A percentile compares a stretch with the other conserved stretches of the same genome.
phyloP scores from a whole-genome alignment of 345 rosid genomes.

The Melastoma malabathricum region DNA sequence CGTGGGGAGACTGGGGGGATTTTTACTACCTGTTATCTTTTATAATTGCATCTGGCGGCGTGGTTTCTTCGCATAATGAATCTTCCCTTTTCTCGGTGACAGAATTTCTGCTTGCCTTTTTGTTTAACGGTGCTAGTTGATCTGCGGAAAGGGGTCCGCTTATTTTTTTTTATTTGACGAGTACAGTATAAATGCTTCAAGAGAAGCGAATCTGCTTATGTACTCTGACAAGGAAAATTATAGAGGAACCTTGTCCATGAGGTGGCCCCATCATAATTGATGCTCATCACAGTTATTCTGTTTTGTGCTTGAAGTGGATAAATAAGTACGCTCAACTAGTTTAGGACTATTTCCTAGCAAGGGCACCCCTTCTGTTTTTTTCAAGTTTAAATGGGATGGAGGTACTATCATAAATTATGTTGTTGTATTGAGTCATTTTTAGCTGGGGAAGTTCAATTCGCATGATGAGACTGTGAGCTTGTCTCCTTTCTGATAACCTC shows the following conservation, averaged over 20 bases:
- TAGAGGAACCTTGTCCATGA: conserved; percentile 1
- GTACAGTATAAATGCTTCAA: conserved; percentile 8
- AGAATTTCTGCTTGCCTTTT: conserved; percentile 2
- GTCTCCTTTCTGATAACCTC: too few species aligned
- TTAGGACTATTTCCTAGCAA: too few species aligned
- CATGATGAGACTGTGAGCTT: neutral
- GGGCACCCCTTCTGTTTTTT: too few species aligned
- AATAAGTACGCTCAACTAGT: too few species aligned
- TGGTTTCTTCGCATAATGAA: conserved; percentile 43
- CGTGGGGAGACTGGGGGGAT: conserved; percentile 29
- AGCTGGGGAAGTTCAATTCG: neutral
- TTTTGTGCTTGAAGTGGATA: too few species aligned
- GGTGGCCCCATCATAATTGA: neutral
- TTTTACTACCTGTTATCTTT: conserved; percentile 10
- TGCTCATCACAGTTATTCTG: too few species aligned
- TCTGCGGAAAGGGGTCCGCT: neutral
- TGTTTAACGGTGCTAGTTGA: conserved; percentile 9
- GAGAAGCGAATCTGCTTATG: neutral
- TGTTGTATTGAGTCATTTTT: neutral
- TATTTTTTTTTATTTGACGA: conserved; percentile 11
- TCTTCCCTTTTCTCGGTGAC: conserved; percentile 23
- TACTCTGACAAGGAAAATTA: neutral
- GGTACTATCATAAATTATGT: neutral
- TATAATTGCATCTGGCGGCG: conserved; percentile 27
- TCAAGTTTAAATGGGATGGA: too few species aligned